These are phyloP conservation scores for Solanum tarijense DNA, from an alignment of 257 asterid genomes.

Conservation along the genomic window DNA sequence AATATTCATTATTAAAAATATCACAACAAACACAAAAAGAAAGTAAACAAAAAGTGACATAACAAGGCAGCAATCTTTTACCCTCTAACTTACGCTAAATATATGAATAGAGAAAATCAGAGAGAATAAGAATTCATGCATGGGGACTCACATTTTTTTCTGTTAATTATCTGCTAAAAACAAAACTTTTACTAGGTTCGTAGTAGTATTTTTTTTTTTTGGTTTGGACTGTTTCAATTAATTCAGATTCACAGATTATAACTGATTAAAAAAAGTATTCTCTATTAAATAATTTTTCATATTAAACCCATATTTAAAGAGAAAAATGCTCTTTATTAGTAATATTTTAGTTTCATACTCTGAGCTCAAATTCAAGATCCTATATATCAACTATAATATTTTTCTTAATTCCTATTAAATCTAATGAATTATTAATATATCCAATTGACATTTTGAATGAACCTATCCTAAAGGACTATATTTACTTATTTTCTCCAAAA, in stretches of 20 bases:
- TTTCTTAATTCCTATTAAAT: background rate
- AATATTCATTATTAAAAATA: background rate
- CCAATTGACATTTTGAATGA: background rate
- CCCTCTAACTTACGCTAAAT: conserved; percentile 16
- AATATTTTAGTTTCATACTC: no score
- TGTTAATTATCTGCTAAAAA: background rate
- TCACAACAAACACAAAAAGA: background rate
- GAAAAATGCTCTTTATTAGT: no score
- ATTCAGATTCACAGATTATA: background rate
- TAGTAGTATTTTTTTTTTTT: no score
- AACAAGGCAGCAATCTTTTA: conserved; percentile 8
- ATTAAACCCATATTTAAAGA: no score
- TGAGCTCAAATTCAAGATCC: no score
- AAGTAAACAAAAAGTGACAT: background rate
- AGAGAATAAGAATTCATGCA: background rate
- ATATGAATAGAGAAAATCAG: background rate
- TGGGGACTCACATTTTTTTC: background rate
- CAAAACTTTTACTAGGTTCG: background rate
- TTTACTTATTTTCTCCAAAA: no score
- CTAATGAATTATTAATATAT: background rate
- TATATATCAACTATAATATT: background rate
- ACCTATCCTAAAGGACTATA: background rate
- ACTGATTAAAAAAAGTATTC: rapidly evolving
- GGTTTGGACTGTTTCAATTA: background rate
- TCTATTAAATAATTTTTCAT: no score